Base-by-base conservation (phyloP, 2,329 filamentous ascomycete genomes). In the Calonectria pseudoreteaudii region DNA sequence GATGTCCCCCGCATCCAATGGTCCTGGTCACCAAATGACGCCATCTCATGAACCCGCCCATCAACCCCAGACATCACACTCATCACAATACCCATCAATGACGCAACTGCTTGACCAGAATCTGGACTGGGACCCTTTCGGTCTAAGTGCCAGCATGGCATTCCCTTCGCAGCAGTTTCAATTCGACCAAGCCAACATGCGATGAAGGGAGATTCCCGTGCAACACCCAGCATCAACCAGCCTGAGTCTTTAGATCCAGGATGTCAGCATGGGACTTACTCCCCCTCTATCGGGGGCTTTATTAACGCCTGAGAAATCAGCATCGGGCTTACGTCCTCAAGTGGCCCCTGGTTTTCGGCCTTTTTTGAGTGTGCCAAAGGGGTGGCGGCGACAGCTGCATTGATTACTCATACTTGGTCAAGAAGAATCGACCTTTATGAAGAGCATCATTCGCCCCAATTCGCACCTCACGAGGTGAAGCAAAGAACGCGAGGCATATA, bases 111-210 rank as follows among this genome's bases (percentile, higher is more conserved):
- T 92, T 52, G 96, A 98, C 81, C 94, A 95, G 23, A 94, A 95
- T 86, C 88, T 98, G 64, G 96, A 98, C 82, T 95, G 95, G 84
- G 96, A 98, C 84, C 96, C 96, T 0, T 98, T 98, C 81, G 96
- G 96, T 16, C 88, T 98, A 67, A 96, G 94, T 73, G 96, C 96
- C 44, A 98, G 95, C 86, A 98, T 98, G 96, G 94, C 96, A 77
- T 98, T 98, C 81, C 95, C 95, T 14, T 94, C 93, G 2, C 94
- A 94, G 70, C 94, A 94, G 64, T 97, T 96, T 84, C 91, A 92
- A 66, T 95, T 95, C 82, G 91, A 93, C 75, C 91, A 90, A 65
- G 87, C 89, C 82, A 91, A 90, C 78, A 89, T 87, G 83, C 82
- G 86, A 76, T 87, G 84, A 81, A 77, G 34, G 58, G 14, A 47